These are phyloP conservation scores for Aspergillus sparsus DNA, from an alignment of 495 filamentous ascomycete species.

Conservation along the genomic window DNA sequence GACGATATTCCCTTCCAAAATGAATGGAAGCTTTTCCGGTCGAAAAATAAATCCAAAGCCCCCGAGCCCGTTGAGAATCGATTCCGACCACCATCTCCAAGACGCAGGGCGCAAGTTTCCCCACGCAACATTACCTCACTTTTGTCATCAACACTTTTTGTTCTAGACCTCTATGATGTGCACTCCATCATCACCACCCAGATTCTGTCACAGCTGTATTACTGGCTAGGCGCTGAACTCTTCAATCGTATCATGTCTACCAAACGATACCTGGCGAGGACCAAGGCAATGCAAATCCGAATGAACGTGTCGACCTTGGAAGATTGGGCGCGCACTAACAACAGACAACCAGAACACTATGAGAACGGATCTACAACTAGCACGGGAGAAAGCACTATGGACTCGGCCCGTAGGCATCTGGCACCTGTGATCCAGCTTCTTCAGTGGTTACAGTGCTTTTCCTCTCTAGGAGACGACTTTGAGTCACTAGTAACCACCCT, in stretches of 20 bases:
- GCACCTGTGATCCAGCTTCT: conserved; percentile 91
- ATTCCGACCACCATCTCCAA: conserved; percentile 92
- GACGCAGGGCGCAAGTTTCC: conserved; percentile 84
- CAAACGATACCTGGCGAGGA: conserved; percentile 89
- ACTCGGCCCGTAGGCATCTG: conserved; percentile 79
- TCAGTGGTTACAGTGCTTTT: conserved; percentile 98
- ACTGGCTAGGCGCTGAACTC: conserved; percentile 94
- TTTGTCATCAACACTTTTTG: conserved; percentile 93
- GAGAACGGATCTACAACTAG: conserved; percentile 85
- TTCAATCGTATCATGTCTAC: conserved; percentile 99
- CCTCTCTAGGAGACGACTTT: conserved; percentile 89
- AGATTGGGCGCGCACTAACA: conserved; percentile 94
- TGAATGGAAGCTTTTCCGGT: conserved; percentile 95
- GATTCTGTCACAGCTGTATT: conserved; percentile 88
- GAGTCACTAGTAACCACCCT: conserved; percentile 85
- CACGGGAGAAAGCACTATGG: conserved; percentile 83
- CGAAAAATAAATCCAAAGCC: conserved; percentile 81
- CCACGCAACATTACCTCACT: conserved; percentile 97
- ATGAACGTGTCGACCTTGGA: conserved; percentile 97
- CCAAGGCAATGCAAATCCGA: conserved; percentile 99
- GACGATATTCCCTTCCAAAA: conserved; percentile 96
- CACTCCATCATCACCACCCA: conserved; percentile 96
- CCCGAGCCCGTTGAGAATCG: conserved; percentile 85
- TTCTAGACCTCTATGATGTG: conserved; percentile 96
- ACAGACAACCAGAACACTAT: conserved; percentile 92